Evolutionary conservation across 2,329 filamentous ascomycete genomes (phyloP).

Genomic region (Phyllosticta paracitricarpa): DNA sequence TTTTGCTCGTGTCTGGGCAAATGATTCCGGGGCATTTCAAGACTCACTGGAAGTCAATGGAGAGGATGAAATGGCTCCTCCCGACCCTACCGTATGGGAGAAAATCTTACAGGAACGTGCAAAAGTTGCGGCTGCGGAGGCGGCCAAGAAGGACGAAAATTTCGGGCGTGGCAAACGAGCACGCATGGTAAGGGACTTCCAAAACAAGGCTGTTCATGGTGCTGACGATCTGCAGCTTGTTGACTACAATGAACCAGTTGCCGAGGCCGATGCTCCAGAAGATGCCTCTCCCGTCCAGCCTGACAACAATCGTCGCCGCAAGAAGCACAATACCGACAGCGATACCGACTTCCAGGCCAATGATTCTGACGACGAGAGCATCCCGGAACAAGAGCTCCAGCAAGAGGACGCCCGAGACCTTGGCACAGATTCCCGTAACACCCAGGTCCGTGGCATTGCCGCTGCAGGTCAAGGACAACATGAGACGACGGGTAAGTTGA

Average conservation of each 20-base stretch:
- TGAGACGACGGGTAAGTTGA: background rate
- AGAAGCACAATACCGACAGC: slow-evolving; percentile 25
- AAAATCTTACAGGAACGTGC: slow-evolving; percentile 79
- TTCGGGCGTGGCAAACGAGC: slow-evolving; percentile 78
- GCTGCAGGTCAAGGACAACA: background rate
- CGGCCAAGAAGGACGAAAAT: slow-evolving; percentile 57
- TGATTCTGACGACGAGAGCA: slow-evolving; percentile 24
- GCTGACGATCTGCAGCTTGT: slow-evolving; percentile 26
- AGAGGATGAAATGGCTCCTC: slow-evolving; percentile 43
- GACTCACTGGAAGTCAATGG: slow-evolving; percentile 49
- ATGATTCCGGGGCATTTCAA: slow-evolving; percentile 60
- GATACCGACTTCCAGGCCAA: slow-evolving; percentile 42
- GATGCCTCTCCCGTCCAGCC: slow-evolving; percentile 23
- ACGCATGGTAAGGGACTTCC: slow-evolving; percentile 41
- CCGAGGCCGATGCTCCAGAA: slow-evolving; percentile 13
- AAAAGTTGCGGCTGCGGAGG: slow-evolving; percentile 63
- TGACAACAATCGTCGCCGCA: slow-evolving; percentile 17
- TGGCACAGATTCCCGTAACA: background rate
- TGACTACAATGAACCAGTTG: slow-evolving; percentile 35
- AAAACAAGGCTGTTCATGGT: slow-evolving; percentile 12
- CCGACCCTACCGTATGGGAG: slow-evolving; percentile 73
- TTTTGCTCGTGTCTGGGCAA: slow-evolving; percentile 85
- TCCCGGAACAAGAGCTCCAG: background rate
- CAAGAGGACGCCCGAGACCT: background rate
- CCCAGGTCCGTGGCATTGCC: background rate